A percentile compares a stretch with the other conserved stretches of the same genome.
Conservation (phyloP, 2,329 filamentous ascomycete species). For the Colletotrichum tanaceti region DNA sequence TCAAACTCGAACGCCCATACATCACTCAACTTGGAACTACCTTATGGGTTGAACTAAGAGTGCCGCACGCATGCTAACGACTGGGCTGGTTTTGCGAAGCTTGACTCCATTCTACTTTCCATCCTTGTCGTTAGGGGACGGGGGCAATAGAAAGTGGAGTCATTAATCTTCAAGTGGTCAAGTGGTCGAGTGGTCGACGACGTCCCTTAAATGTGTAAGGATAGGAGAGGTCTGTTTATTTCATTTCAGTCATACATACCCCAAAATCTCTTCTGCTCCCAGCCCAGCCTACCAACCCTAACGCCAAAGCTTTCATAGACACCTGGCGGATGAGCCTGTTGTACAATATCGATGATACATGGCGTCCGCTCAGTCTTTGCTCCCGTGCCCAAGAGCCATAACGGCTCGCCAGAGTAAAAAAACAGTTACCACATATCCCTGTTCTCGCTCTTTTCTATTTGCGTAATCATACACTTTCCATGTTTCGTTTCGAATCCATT, state of each 20-base stretch:
- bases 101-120: not conserved
- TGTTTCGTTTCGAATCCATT: not conserved
- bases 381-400: not conserved
- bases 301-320: conserved; percentile 10
- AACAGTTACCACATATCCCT: not conserved
- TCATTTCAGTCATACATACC: conserved; percentile 36
- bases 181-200: no score
- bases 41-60: conserved; percentile 67
- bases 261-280: not conserved
- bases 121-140: not conserved
- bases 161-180: not conserved
- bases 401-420: not conserved
- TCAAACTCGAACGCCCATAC: conserved; percentile 64
- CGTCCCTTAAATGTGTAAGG: not conserved
- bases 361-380: not conserved
- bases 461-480: not conserved
- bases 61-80: conserved; percentile 42
- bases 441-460: not conserved
- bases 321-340: conserved; percentile 4
- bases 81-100: not conserved
- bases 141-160: not conserved
- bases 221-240: conserved; percentile 37
- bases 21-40: conserved; percentile 68
- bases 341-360: conserved; percentile 23
- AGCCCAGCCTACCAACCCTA: not conserved